Conservation (phyloP, 2,329 filamentous ascomycete species). For the Elsinoe arachidis region DNA sequence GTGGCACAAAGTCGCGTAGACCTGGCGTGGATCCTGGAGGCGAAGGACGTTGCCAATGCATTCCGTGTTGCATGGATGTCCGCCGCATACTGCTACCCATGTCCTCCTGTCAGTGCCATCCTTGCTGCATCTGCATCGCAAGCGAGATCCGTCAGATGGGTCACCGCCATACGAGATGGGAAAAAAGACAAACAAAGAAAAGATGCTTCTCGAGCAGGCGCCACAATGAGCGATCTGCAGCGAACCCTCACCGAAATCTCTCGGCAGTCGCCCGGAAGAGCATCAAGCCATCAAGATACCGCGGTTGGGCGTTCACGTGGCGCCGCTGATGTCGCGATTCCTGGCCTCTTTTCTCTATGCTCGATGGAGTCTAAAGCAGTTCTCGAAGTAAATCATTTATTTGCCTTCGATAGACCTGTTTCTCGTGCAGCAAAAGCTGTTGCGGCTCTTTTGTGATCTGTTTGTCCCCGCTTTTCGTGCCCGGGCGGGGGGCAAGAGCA, state of each 20-base stretch:
- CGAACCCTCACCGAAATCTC: not conserved
- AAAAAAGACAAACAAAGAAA: not conserved
- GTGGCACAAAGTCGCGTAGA: not conserved
- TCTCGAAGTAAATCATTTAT: conserved; percentile 1
- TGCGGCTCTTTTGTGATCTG: not conserved
- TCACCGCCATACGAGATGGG: not conserved
- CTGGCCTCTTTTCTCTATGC: not conserved
- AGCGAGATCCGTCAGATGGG: not conserved
- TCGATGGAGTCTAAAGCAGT: not conserved
- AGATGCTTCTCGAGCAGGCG: not conserved
- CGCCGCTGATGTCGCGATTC: not conserved
- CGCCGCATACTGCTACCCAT: not conserved
- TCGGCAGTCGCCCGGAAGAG: not conserved
- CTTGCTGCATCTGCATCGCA: not conserved
- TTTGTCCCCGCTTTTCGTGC: not conserved
- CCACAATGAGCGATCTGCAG: not conserved
- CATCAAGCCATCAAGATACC: not conserved
- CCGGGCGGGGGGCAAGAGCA: not conserved
- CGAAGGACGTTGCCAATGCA: not conserved
- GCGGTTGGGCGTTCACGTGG: not conserved
- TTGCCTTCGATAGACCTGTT: conserved; percentile 1
- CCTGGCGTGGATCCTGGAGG: not conserved
- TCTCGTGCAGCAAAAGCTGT: not conserved
- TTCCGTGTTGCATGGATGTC: not conserved
- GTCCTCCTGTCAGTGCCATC: conserved; percentile 1